Percentiles rank a stretch among this genome's conserved stretches.
Evolutionary conservation across 305 asterid genomes (phyloP).

Genomic region (Fraxinus floribunda): DNA sequence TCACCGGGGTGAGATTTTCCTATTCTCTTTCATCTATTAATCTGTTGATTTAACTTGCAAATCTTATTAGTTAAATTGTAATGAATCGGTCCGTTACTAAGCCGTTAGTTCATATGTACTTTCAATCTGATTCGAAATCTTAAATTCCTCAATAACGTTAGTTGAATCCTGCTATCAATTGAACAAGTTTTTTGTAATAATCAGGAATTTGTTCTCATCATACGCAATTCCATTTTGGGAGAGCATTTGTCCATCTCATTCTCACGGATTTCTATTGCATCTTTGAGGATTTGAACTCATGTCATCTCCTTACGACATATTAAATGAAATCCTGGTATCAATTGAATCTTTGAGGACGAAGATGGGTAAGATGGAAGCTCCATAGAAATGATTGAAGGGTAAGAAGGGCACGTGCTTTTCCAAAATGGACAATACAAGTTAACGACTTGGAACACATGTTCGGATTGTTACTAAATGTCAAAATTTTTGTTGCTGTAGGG

Average conservation of each 20-base stretch:
- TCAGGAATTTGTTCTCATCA: background rate
- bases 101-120: background rate
- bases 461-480: background rate
- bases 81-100: background rate
- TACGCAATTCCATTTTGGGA: background rate
- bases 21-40: background rate
- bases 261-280: background rate
- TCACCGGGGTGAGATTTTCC: background rate
- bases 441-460: background rate
- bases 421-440: background rate
- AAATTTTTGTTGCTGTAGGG: background rate
- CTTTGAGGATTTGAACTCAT: background rate
- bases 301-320: background rate
- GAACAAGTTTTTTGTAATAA: background rate
- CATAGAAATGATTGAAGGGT: too few species aligned
- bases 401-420: background rate
- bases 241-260: background rate
- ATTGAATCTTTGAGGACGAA: background rate
- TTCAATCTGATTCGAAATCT: background rate
- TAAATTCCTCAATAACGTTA: background rate
- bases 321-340: background rate
- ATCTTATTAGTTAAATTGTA: background rate
- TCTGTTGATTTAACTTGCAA: background rate
- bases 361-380: background rate
- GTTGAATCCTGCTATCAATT: background rate